These are phyloP conservation scores for Penicillium atrosanguineum DNA, from an alignment of 495 filamentous ascomycete species.

Conservation along the genomic window DNA sequence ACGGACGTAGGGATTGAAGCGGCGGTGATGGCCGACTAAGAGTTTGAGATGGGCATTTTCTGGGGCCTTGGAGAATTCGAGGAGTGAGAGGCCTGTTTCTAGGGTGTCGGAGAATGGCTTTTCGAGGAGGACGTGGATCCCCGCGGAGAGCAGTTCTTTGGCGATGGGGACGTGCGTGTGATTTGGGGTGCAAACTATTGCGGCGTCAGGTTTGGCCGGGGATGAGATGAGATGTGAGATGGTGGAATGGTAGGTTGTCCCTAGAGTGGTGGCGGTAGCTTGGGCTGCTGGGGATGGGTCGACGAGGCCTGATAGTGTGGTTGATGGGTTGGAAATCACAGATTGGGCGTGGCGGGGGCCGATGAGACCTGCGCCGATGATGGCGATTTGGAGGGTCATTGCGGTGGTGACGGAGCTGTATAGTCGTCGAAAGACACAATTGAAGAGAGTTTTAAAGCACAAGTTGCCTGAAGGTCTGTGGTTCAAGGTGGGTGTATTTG, in stretches of 20 bases:
- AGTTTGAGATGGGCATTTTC: slow-evolving; percentile 38
- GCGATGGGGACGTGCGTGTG: slow-evolving; percentile 53
- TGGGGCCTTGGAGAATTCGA: slow-evolving; percentile 21
- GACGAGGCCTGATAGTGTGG: slow-evolving; percentile 50
- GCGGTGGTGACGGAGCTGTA: neutral
- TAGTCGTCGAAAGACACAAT: neutral
- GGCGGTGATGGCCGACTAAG: slow-evolving; percentile 58
- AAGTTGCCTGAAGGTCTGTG: neutral
- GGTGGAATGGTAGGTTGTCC: slow-evolving; percentile 34
- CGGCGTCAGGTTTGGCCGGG: slow-evolving; percentile 44
- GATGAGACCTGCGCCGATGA: slow-evolving; percentile 58
- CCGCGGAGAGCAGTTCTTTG: slow-evolving; percentile 46
- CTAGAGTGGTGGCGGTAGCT: slow-evolving; percentile 22
- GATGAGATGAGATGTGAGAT: slow-evolving; percentile 43
- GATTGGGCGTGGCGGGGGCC: slow-evolving; percentile 56
- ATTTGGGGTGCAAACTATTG: slow-evolving; percentile 61
- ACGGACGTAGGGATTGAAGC: slow-evolving; percentile 57
- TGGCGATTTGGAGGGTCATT: slow-evolving; percentile 41
- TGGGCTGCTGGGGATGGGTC: slow-evolving; percentile 42
- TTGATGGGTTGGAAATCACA: slow-evolving; percentile 42
- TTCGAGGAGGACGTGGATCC: slow-evolving; percentile 56
- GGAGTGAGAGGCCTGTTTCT: slow-evolving; percentile 34
- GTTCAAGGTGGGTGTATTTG: neutral
- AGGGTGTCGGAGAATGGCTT: slow-evolving; percentile 54
- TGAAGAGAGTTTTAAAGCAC: neutral